Conservation (phyloP, 208 protist species). For the Acanthamoeba quina region DNA sequence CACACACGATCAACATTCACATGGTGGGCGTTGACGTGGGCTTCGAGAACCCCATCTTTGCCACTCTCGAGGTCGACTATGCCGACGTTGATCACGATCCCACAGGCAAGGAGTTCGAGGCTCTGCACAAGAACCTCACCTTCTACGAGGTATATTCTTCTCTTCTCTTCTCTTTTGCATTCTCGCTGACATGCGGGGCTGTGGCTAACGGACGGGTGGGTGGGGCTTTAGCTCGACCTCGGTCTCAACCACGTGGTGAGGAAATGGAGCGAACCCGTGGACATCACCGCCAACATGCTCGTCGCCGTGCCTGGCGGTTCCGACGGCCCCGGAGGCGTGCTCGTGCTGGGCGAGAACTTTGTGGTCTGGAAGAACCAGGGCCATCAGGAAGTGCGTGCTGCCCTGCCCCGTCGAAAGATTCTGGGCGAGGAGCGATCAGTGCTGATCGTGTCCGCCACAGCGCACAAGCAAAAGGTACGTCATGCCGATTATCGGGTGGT, state of each 20-base stretch:
- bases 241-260: conserved; percentile 98
- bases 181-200: neutral
- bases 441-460: conserved; percentile 92
- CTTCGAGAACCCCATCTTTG: conserved; percentile 97
- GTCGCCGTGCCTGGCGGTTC: conserved; percentile 92
- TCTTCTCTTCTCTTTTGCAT: neutral
- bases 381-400: conserved; percentile 76
- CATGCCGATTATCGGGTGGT: neutral
- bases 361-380: conserved; percentile 95
- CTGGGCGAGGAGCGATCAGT: conserved; percentile 91
- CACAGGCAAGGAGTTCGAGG: conserved; percentile 76
- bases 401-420: conserved; percentile 88
- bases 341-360: conserved; percentile 96
- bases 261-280: conserved; percentile 95
- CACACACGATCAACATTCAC: conserved; percentile 89
- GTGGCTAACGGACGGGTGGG: neutral
- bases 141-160: conserved; percentile 71
- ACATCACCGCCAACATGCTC: conserved; percentile 93
- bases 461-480: conserved; percentile 87
- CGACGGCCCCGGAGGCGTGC: conserved; percentile 96
- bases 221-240: conserved; percentile 93
- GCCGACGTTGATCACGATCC: conserved; percentile 84
- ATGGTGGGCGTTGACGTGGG: conserved; percentile 94
- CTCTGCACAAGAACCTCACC: conserved; percentile 67
- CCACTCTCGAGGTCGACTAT: conserved; percentile 93